phyloP scores from a whole-genome alignment of 306 rosid species.

The Prunus salicina region DNA sequence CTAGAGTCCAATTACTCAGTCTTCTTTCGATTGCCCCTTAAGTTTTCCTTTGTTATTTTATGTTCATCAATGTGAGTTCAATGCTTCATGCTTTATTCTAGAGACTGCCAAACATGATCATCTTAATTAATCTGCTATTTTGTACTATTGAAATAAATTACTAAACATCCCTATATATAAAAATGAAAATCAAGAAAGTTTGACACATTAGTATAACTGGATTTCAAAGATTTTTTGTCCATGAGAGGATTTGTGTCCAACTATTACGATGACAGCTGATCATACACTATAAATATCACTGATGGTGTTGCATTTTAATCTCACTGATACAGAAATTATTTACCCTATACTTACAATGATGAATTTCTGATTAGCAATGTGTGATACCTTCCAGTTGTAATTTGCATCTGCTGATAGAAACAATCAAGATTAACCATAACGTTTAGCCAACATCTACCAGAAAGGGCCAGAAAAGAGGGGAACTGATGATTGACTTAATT shows the following conservation, averaged over 20 bases:
- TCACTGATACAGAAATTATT: background rate
- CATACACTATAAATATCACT: background rate
- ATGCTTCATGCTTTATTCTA: background rate
- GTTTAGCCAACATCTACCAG: background rate
- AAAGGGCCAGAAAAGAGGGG: background rate
- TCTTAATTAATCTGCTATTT: background rate
- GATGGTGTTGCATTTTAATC: background rate
- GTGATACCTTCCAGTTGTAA: conserved; percentile 81
- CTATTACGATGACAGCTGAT: too few relatives aligned
- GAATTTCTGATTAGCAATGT: conserved; percentile 74
- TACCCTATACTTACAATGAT: conserved; percentile 14
- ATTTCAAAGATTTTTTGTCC: too few relatives aligned
- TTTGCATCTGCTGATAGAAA: conserved; percentile 72
- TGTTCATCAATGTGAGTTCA: background rate
- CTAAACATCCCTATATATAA: background rate
- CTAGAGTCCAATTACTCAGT: too few relatives aligned
- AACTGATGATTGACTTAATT: background rate
- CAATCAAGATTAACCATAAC: conserved; percentile 24
- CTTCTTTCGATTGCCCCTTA: too few relatives aligned
- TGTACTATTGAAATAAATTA: background rate
- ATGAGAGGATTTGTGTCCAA: too few relatives aligned
- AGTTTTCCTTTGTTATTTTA: background rate
- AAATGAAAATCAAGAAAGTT: too few relatives aligned
- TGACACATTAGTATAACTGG: too few relatives aligned
- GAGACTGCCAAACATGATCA: background rate